These are phyloP conservation scores for Moniliella sp. DNA, from an alignment of 1,284 basidiomycete genomes.

Conservation along the genomic window DNA sequence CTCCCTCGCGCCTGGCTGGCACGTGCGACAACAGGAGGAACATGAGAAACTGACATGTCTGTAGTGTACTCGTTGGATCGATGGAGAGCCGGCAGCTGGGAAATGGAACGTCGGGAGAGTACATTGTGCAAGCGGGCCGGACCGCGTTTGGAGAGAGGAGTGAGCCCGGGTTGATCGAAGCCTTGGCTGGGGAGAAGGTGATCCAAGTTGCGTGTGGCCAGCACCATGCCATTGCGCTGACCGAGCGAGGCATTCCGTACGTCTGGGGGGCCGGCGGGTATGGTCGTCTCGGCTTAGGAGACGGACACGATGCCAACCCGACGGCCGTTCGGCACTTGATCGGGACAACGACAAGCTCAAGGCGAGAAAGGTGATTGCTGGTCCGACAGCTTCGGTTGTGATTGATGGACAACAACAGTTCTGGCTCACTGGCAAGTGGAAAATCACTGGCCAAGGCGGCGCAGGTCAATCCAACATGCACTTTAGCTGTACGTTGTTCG, in stretches of 20 bases:
- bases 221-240: conserved; percentile 54
- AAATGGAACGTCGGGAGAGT: conserved; percentile 68
- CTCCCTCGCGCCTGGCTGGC: too few species aligned
- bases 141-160: conserved; percentile 57
- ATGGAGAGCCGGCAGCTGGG: conserved; percentile 81
- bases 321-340: conserved; percentile 3
- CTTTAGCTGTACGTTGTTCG: conserved; percentile 8
- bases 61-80: conserved; percentile 65
- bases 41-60: too few species aligned
- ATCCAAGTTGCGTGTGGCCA: conserved; percentile 61
- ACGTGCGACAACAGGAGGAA: too few species aligned
- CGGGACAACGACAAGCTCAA: conserved; percentile 15
- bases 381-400: conserved; percentile 60
- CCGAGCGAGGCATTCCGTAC: conserved; percentile 57
- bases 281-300: conserved; percentile 42
- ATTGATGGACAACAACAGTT: conserved; percentile 63
- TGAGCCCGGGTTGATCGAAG: conserved; percentile 48
- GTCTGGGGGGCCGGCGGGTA: conserved; percentile 39
- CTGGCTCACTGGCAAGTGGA: conserved; percentile 51
- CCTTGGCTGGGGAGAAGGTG: conserved; percentile 51
- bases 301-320: conserved; percentile 43
- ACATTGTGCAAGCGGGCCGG: conserved; percentile 62
- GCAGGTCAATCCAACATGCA: conserved; percentile 12
- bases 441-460: conserved; percentile 67
- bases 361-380: conserved; percentile 50